Evolutionary conservation across 2,329 filamentous ascomycete genomes (phyloP).

Genomic region (Aspergillus ibericus): DNA sequence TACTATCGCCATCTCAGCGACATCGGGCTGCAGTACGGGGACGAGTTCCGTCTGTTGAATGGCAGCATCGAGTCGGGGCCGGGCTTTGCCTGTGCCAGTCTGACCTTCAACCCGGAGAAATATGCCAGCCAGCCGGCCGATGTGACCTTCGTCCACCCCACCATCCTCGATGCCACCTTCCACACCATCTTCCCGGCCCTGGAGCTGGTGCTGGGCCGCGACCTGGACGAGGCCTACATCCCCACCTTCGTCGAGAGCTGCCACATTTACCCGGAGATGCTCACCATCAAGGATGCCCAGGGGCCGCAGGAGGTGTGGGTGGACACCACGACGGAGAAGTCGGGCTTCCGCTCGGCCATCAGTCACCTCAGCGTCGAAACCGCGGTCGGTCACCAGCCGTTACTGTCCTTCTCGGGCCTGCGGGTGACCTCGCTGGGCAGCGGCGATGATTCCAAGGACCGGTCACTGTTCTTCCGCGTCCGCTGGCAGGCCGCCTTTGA

Average conservation of each 20-base stretch:
- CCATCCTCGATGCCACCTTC: background rate
- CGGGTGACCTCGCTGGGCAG: background rate
- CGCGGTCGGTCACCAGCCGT: background rate
- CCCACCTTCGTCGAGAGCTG: background rate
- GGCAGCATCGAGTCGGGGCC: background rate
- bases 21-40: constrained; percentile 1
- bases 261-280: background rate
- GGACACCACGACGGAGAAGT: background rate
- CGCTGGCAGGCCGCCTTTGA: background rate
- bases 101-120: background rate
- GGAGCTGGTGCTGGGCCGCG: background rate
- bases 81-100: background rate
- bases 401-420: background rate
- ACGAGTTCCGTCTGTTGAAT: background rate
- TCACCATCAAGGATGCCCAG: background rate
- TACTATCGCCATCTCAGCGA: background rate
- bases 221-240: background rate
- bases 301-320: background rate
- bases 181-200: constrained; percentile 1
- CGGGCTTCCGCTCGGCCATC: background rate
- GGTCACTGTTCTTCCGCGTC: background rate
- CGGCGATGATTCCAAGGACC: background rate
- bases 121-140: background rate
- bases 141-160: background rate
- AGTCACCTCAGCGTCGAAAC: background rate